Evolutionary conservation across 805 yeast species (phyloP).

Genomic region (Saturnispora ahearnii): DNA sequence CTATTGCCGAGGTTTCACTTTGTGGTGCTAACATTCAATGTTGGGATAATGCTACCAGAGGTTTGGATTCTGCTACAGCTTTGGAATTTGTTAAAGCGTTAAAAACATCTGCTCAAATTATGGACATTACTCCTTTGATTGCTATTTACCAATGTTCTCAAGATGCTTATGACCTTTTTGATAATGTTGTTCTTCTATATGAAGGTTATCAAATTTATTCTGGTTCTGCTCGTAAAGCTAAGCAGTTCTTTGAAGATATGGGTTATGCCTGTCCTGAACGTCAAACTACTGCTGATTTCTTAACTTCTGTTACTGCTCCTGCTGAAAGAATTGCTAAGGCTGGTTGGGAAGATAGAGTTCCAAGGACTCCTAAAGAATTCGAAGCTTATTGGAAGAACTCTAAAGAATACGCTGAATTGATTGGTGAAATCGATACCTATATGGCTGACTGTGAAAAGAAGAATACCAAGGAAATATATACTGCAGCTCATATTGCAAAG

Average conservation of each 20-base stretch:
- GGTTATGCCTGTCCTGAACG: slow-evolving; percentile 39
- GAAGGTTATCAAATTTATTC: slow-evolving; percentile 37
- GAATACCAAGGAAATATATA: slow-evolving; percentile 9
- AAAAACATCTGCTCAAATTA: slow-evolving; percentile 44
- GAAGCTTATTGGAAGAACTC: slow-evolving; percentile 31
- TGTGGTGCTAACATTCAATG: slow-evolving; percentile 37
- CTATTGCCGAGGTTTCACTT: slow-evolving; percentile 46
- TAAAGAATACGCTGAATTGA: slow-evolving; percentile 25
- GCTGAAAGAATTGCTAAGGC: slow-evolving; percentile 25
- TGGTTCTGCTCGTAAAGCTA: slow-evolving; percentile 32
- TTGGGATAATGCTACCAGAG: slow-evolving; percentile 67
- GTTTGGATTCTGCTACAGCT: slow-evolving; percentile 64
- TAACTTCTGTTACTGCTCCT: slow-evolving; percentile 31
- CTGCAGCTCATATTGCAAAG: slow-evolving; percentile 29
- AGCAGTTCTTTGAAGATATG: slow-evolving; percentile 33
- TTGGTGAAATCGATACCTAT: slow-evolving; percentile 30
- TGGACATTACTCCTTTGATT: slow-evolving; percentile 41
- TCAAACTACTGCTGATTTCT: slow-evolving; percentile 39
- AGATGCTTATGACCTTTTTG: slow-evolving; percentile 36
- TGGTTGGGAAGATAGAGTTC: slow-evolving; percentile 33
- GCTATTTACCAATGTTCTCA: slow-evolving; percentile 43
- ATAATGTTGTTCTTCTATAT: slow-evolving; percentile 33
- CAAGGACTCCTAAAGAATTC: slow-evolving; percentile 34
- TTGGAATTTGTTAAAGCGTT: slow-evolving; percentile 52
- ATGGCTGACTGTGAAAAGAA: slow-evolving; percentile 7